These are phyloP conservation scores for Chlorella sorokiniana DNA, from an alignment of 139 green algal genomes.

Conservation along the genomic window DNA sequence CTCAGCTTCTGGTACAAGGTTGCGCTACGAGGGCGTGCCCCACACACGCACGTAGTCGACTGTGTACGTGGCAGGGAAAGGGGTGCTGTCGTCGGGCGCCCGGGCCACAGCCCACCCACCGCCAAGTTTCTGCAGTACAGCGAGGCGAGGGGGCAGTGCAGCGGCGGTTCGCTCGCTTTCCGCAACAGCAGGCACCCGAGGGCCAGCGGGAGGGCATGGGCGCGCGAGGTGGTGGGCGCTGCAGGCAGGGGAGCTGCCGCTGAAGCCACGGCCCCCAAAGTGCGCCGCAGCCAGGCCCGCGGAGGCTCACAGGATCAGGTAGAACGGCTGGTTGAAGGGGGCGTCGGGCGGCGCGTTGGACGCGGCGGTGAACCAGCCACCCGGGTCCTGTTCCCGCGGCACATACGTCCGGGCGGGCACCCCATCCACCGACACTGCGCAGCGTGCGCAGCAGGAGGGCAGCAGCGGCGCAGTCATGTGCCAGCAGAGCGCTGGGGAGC, in stretches of 20 bases:
- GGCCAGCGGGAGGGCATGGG: no score
- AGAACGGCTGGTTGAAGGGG: constrained; percentile 26
- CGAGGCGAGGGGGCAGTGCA: background rate
- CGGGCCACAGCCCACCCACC: constrained; percentile 20
- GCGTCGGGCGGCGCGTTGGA: background rate
- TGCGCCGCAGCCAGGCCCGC: no score
- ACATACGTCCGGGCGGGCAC: background rate
- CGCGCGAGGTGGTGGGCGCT: no score
- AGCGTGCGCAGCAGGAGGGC: background rate
- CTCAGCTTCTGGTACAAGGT: no score
- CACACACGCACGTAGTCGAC: constrained; percentile 20
- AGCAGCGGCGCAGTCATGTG: background rate
- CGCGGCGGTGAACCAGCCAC: constrained; percentile 11
- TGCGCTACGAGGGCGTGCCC: background rate
- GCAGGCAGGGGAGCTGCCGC: background rate
- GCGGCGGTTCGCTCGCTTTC: no score
- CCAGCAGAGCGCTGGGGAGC: background rate
- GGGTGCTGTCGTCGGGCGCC: background rate
- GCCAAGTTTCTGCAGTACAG: constrained; percentile 6
- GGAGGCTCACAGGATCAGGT: constrained; percentile 33
- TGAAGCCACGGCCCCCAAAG: no score
- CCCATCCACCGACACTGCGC: background rate
- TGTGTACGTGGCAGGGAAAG: background rate
- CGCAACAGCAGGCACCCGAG: no score
- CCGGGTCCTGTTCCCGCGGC: background rate